phyloP scores from a whole-genome alignment of 106 monocot species.

The Posidonia australis region DNA sequence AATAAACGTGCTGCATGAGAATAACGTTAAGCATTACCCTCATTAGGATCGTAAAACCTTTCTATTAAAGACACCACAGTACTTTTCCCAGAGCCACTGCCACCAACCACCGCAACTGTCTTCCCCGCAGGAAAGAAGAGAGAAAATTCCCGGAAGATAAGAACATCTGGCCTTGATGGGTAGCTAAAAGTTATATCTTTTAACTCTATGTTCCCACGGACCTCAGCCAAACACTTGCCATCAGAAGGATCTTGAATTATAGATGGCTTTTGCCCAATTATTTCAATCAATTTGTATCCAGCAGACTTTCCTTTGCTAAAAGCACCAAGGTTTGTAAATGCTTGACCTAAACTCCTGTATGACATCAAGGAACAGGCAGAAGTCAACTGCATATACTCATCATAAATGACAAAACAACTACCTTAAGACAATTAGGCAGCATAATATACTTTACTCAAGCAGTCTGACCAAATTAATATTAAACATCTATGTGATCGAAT shows the following conservation, averaged over 20 bases:
- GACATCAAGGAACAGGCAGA: background rate
- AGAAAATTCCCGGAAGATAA: constrained; percentile 70
- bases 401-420: background rate
- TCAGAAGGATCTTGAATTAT: constrained; percentile 65
- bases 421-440: no score
- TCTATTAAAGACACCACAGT: constrained; percentile 89
- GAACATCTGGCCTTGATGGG: constrained; percentile 89
- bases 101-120: constrained; percentile 93
- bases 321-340: constrained; percentile 91
- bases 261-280: constrained; percentile 72
- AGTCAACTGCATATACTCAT: background rate
- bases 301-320: constrained; percentile 95
- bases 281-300: constrained; percentile 81
- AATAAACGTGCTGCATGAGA: no score
- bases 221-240: constrained; percentile 64
- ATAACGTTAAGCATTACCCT: constrained; percentile 33
- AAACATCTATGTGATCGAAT: no score
- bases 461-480: no score
- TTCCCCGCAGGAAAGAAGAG: constrained; percentile 90
- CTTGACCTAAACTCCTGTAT: constrained; percentile 88
- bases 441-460: no score
- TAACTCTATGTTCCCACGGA: constrained; percentile 90
- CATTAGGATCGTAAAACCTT: constrained; percentile 97
- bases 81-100: constrained; percentile 95
- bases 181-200: constrained; percentile 90